Percentiles rank a stretch among this genome's conserved stretches.
phyloP scores from a whole-genome alignment of 768 basidiomycete genomes.

The Trametes cubensis region DNA sequence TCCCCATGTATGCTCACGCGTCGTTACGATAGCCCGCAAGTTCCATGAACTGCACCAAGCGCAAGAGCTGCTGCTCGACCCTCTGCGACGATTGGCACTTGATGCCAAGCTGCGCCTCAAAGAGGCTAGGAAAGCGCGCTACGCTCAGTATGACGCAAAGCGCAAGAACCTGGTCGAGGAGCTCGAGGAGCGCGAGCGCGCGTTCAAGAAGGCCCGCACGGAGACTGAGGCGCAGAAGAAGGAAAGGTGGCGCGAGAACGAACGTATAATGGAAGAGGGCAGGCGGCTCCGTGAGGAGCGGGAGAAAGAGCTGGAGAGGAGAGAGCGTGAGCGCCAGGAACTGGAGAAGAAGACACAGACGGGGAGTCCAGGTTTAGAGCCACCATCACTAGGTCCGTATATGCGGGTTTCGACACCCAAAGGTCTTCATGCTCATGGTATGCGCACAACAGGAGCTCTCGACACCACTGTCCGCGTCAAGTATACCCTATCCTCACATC shows the following conservation, averaged over 20 bases:
- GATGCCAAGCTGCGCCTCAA: constrained; percentile 78
- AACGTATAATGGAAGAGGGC: constrained; percentile 77
- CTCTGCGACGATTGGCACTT: constrained; percentile 73
- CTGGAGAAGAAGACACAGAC: constrained; percentile 36
- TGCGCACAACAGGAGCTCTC: constrained; percentile 47
- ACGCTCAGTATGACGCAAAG: constrained; percentile 68
- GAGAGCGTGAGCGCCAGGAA: constrained; percentile 45
- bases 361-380: constrained; percentile 47
- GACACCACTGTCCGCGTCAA: constrained; percentile 81
- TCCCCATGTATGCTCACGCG: background rate
- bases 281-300: constrained; percentile 66
- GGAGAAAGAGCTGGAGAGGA: constrained; percentile 52
- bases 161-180: constrained; percentile 76
- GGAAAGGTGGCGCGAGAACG: constrained; percentile 60
- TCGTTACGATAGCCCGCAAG: constrained; percentile 55
- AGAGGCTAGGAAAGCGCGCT: constrained; percentile 70
- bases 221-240: constrained; percentile 65
- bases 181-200: constrained; percentile 76
- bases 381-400: constrained; percentile 56
- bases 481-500: constrained; percentile 60
- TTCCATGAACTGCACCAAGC: constrained; percentile 86
- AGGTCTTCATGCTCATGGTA: background rate
- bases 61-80: constrained; percentile 80
- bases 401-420: too few species aligned
- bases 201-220: constrained; percentile 68